A percentile compares a stretch with the other conserved stretches of the same genome.
phyloP scores from a whole-genome alignment of 345 rosid species.

The Melaleuca quinquenervia region DNA sequence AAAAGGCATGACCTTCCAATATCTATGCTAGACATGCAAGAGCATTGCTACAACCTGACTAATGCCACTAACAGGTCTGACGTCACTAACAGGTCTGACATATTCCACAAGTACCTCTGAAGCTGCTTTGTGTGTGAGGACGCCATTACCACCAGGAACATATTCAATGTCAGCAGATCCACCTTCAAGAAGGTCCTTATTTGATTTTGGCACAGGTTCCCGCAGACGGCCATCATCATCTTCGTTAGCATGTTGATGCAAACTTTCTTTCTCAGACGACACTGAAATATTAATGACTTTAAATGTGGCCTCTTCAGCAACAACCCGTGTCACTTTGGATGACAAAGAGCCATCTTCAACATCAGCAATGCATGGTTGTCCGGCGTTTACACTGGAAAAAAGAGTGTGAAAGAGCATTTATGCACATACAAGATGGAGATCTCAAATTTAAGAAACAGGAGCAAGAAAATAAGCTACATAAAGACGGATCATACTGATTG shows the following conservation, averaged over 20 bases:
- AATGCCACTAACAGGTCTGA: background rate
- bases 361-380: slow-evolving; percentile 17
- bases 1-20: background rate
- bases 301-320: slow-evolving; percentile 19
- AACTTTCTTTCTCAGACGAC: background rate
- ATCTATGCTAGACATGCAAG: background rate
- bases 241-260: background rate
- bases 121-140: background rate
- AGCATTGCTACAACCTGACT: background rate
- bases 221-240: background rate
- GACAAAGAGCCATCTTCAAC: slow-evolving; percentile 29
- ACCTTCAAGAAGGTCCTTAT: background rate
- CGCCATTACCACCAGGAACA: background rate
- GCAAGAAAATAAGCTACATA: background rate
- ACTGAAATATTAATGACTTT: slow-evolving; percentile 19
- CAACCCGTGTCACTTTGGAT: slow-evolving; percentile 12
- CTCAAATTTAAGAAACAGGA: background rate
- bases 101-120: background rate
- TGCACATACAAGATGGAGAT: background rate
- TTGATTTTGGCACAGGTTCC: background rate
- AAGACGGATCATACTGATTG: slow-evolving; percentile 21
- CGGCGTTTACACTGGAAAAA: slow-evolving; percentile 21
- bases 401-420: background rate
- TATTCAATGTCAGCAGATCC: background rate
- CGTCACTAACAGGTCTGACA: background rate